Evolutionary conservation across 257 asterid genomes (phyloP).

Genomic region (Anisodus acutangulus): DNA sequence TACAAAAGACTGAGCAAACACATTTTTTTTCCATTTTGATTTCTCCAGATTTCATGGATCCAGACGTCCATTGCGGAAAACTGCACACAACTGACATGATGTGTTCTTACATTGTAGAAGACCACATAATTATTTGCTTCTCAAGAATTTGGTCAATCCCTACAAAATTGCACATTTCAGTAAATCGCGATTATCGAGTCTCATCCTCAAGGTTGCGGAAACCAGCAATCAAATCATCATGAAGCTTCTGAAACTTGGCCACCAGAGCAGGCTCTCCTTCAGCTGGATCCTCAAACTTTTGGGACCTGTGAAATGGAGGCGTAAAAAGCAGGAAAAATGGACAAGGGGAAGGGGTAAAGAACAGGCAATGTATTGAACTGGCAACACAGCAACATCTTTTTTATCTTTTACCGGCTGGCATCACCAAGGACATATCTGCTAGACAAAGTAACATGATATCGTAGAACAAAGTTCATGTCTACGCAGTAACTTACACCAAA

Average conservation of each 20-base stretch:
- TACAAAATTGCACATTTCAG: constrained; percentile 22
- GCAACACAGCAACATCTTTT: not conserved
- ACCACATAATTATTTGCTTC: constrained; percentile 24
- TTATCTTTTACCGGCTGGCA: not conserved
- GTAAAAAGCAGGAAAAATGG: not conserved
- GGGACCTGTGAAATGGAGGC: constrained; percentile 63
- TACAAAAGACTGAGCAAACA: constrained; percentile 39
- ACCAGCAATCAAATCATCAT: constrained; percentile 88
- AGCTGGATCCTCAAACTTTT: constrained; percentile 98
- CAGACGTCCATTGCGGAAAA: constrained; percentile 6
- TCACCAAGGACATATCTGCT: not conserved
- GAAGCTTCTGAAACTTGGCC: constrained; percentile 79
- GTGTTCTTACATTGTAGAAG: constrained; percentile 31
- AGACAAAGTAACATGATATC: constrained; percentile 1
- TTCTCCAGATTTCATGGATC: constrained; percentile 35
- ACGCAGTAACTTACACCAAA: constrained; percentile 70
- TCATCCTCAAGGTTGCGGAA: constrained; percentile 98
- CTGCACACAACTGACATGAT: constrained; percentile 26
- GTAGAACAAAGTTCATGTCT: constrained; percentile 2
- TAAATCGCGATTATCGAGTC: constrained; percentile 56
- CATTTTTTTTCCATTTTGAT: constrained; percentile 36
- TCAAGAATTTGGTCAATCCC: not conserved
- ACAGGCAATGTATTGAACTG: not conserved
- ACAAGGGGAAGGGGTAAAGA: not conserved
- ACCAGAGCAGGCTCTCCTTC: constrained; percentile 88